These are phyloP conservation scores for Pseudocercospora crystallina DNA, from an alignment of 2,329 filamentous ascomycete genomes.

Conservation along the genomic window DNA sequence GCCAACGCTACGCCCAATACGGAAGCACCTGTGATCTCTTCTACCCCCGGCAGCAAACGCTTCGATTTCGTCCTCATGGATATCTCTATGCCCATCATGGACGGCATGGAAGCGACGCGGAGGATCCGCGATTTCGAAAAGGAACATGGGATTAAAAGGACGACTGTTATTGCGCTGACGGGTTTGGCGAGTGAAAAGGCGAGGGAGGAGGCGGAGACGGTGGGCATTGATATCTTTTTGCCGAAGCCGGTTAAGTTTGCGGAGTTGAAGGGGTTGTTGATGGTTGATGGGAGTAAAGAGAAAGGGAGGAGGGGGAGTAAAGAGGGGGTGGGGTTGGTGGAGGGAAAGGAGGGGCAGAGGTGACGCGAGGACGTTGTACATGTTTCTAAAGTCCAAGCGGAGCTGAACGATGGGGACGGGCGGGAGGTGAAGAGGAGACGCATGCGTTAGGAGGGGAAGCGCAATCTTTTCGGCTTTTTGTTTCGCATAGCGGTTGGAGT, in stretches of 20 bases:
- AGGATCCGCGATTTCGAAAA: slow-evolving; percentile 32
- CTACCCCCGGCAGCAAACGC: neutral
- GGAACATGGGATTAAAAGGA: slow-evolving; percentile 14
- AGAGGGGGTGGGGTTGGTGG: too few relatives aligned
- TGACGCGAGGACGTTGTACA: too few relatives aligned
- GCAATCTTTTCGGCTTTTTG: too few relatives aligned
- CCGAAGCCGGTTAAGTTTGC: slow-evolving; percentile 34
- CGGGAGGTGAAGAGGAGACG: too few relatives aligned
- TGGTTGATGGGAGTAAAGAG: neutral
- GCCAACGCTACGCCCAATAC: too few relatives aligned
- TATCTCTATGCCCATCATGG: slow-evolving; percentile 39
- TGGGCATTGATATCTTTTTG: slow-evolving; percentile 33
- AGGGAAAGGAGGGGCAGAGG: too few relatives aligned
- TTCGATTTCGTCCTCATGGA: slow-evolving; percentile 50
- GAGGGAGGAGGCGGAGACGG: slow-evolving; percentile 28
- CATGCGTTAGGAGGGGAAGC: too few relatives aligned
- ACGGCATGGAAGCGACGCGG: slow-evolving; percentile 33
- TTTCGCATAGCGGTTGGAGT: too few relatives aligned
- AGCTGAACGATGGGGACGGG: too few relatives aligned
- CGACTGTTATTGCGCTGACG: slow-evolving; percentile 30
- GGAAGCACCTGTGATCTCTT: neutral
- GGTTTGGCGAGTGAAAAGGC: slow-evolving; percentile 30
- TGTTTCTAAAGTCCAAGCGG: too few relatives aligned
- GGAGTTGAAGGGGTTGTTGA: slow-evolving; percentile 24
- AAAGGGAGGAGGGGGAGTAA: too few relatives aligned